These are phyloP conservation scores for Rhinocladiella mackenziei DNA, from an alignment of 2,329 filamentous ascomycete species.

Conservation along the genomic window DNA sequence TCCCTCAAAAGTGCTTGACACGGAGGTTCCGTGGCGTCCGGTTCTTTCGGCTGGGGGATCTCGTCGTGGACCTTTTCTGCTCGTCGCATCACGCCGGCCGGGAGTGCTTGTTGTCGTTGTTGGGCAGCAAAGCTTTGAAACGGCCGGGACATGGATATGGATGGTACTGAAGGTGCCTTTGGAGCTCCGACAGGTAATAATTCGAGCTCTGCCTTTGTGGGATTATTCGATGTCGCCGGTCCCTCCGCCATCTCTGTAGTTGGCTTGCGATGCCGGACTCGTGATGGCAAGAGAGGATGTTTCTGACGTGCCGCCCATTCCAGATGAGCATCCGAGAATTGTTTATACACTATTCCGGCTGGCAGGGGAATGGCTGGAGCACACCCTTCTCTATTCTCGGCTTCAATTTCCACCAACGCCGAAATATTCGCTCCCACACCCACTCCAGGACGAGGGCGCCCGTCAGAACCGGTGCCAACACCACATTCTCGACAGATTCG, in stretches of 20 bases:
- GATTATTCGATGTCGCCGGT: neutral
- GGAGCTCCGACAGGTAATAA: slow-evolving; percentile 1
- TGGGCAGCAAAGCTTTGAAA: slow-evolving; percentile 44
- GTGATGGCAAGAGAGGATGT: slow-evolving; percentile 15
- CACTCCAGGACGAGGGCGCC: slow-evolving; percentile 39
- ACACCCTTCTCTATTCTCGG: slow-evolving; percentile 44
- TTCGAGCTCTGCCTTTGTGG: slow-evolving; percentile 4
- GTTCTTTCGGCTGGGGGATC: neutral
- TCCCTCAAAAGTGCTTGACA: slow-evolving; percentile 29
- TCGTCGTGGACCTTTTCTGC: slow-evolving; percentile 8
- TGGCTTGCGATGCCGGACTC: slow-evolving; percentile 24
- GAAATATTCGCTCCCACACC: slow-evolving; percentile 46
- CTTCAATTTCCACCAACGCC: slow-evolving; percentile 44
- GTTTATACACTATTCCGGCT: slow-evolving; percentile 44
- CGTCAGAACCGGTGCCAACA: slow-evolving; percentile 42
- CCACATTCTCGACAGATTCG: slow-evolving; percentile 45
- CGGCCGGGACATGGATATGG: slow-evolving; percentile 10
- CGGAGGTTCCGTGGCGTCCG: slow-evolving; percentile 5
- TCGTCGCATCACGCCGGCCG: slow-evolving; percentile 16
- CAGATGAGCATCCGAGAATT: slow-evolving; percentile 39
- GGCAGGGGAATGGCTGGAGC: slow-evolving; percentile 46
- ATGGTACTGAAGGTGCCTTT: slow-evolving; percentile 5
- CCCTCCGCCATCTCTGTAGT: slow-evolving; percentile 7
- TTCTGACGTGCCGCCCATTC: slow-evolving; percentile 39
- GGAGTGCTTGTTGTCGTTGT: slow-evolving; percentile 44